A percentile compares a stretch with the other conserved stretches of the same genome.
Evolutionary conservation across 305 asterid genomes (phyloP).

Genomic region (Fraxinus sp.): DNA sequence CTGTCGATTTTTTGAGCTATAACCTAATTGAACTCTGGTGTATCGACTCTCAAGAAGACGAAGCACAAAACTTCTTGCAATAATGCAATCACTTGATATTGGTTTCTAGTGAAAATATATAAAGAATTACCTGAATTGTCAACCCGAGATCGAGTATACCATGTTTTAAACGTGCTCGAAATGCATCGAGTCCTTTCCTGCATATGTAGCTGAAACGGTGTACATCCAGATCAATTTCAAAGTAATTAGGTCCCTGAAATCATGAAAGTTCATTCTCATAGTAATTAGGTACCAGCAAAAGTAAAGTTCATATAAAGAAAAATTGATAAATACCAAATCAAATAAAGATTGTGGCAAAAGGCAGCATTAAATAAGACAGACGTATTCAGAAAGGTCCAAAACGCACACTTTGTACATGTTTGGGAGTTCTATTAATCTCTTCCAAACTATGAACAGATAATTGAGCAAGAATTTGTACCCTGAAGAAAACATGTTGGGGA

Average conservation of each 20-base stretch:
- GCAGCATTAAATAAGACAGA: background rate
- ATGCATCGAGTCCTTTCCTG: conserved; percentile 81
- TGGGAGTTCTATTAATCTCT: background rate
- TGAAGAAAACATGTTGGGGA: conserved; percentile 79
- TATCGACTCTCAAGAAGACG: background rate
- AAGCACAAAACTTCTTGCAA: background rate
- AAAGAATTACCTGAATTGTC: conserved; percentile 68
- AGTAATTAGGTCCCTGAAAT: conserved; percentile 72
- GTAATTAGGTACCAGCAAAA: background rate
- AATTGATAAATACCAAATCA: background rate
- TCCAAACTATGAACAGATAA: background rate
- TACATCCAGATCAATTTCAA: conserved; percentile 87
- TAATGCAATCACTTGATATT: background rate
- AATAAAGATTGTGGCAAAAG: background rate
- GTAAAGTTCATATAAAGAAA: background rate
- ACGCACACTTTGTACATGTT: background rate
- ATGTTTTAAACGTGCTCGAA: conserved; percentile 63
- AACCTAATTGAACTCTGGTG: background rate
- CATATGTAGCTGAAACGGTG: conserved; percentile 94
- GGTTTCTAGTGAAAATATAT: background rate
- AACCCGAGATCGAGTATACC: conserved; percentile 85
- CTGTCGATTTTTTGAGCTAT: background rate
- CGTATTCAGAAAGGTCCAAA: background rate
- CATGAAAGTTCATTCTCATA: conserved; percentile 1
- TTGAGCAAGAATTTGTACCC: conserved; percentile 38